These are phyloP conservation scores for Phytophthora tubulina DNA, from an alignment of 352 stramenopile genomes.

Conservation along the genomic window DNA sequence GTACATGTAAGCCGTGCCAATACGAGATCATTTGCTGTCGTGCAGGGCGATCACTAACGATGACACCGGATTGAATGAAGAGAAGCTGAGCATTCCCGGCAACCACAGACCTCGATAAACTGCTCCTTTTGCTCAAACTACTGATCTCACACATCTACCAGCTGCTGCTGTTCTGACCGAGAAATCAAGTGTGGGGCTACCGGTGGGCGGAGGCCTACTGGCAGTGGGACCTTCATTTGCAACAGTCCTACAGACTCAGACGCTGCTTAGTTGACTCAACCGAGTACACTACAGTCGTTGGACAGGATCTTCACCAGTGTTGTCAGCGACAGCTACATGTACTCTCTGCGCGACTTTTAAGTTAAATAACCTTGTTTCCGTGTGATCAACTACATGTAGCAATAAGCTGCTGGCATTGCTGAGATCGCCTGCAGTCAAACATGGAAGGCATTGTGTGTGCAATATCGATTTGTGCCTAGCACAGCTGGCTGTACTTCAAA, in stretches of 20 bases:
- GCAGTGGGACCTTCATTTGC: slow-evolving; percentile 12
- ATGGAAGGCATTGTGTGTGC: slow-evolving; percentile 2
- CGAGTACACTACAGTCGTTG: neutral
- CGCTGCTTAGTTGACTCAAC: slow-evolving; percentile 10
- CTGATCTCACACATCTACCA: slow-evolving; percentile 10
- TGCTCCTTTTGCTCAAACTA: neutral
- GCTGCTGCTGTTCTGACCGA: slow-evolving; percentile 17
- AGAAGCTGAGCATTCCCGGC: neutral
- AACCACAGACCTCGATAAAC: neutral
- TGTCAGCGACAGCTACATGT: no score
- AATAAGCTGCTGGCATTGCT: no score
- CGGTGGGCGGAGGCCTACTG: no score
- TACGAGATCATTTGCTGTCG: neutral
- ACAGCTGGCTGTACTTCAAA: slow-evolving; percentile 34
- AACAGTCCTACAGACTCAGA: slow-evolving; percentile 8
- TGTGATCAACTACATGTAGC: no score
- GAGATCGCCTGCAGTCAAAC: no score
- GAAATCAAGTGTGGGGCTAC: slow-evolving; percentile 18
- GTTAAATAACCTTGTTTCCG: no score
- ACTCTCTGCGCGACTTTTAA: neutral
- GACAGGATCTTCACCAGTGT: neutral
- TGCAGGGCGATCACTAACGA: neutral
- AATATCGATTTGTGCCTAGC: slow-evolving; percentile 8
- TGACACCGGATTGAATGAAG: neutral
- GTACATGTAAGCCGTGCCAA: no score